Percentiles rank a stretch among this genome's conserved stretches.
phyloP scores from a whole-genome alignment of 371 early-diverging fungal species.

The Mucor plumbeus region DNA sequence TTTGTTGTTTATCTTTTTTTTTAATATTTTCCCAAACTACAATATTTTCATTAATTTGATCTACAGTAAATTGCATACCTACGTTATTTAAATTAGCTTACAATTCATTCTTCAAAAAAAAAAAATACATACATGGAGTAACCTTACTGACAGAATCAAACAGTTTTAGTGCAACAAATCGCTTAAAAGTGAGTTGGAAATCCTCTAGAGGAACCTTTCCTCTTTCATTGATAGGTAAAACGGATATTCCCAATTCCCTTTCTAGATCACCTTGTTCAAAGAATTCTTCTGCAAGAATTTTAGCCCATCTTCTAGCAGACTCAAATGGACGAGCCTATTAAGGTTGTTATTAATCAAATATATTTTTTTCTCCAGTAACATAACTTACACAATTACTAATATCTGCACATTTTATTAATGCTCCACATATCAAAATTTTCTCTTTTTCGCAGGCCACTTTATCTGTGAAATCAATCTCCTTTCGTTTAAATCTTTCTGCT shows the following conservation, averaged over 20 bases:
- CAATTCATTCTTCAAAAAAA: neutral
- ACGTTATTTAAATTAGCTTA: neutral
- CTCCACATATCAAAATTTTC: conserved; percentile 61
- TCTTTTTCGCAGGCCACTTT: conserved; percentile 32
- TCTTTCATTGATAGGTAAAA: conserved; percentile 48
- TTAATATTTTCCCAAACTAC: conserved; percentile 38
- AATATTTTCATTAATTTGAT: conserved; percentile 42
- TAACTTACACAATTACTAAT: conserved; percentile 75
- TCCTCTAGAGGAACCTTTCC: conserved; percentile 44
- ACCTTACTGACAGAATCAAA: conserved; percentile 39
- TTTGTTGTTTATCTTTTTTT: neutral
- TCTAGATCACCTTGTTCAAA: conserved; percentile 74
- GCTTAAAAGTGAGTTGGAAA: conserved; percentile 48
- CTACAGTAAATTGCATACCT: conserved; percentile 50
- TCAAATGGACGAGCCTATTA: conserved; percentile 63
- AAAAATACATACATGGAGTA: conserved; percentile 35
- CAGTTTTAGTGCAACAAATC: conserved; percentile 45
- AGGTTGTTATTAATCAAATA: neutral
- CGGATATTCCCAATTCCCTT: conserved; percentile 58
- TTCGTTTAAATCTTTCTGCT: conserved; percentile 44
- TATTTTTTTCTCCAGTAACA: neutral
- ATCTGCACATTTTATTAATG: conserved; percentile 87
- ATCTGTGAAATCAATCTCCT: conserved; percentile 32
- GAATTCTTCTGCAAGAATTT: conserved; percentile 66
- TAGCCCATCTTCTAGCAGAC: conserved; percentile 65